Evolutionary conservation across 164 flowering plant species (phyloP).

Genomic region (Saururus chinensis): DNA sequence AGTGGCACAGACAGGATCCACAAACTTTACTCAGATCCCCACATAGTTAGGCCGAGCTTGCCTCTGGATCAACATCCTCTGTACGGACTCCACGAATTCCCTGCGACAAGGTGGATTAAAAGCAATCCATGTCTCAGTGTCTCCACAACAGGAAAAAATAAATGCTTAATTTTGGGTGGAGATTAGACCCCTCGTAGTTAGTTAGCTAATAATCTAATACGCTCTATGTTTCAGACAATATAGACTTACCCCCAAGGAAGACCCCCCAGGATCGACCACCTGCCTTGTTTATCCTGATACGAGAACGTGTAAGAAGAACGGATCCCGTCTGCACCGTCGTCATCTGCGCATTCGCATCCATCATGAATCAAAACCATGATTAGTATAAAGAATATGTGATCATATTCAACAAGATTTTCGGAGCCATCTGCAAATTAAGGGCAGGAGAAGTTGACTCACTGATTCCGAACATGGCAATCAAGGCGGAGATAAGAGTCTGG

Average conservation of each 20-base stretch:
- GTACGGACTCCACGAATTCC: conserved; percentile 2
- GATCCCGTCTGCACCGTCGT: background rate
- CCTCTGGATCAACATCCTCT: conserved; percentile 4
- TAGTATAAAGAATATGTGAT: too few relatives aligned
- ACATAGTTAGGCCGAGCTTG: background rate
- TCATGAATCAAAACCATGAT: too few relatives aligned
- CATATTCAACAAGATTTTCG: too few relatives aligned
- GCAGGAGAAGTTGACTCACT: conserved; percentile 18
- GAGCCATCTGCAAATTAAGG: too few relatives aligned
- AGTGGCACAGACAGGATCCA: background rate
- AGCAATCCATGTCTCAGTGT: too few relatives aligned
- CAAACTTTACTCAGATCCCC: background rate
- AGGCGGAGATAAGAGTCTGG: conserved; percentile 20
- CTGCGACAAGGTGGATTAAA: background rate
- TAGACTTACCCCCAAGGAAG: conserved; percentile 48
- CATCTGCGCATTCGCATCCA: too few relatives aligned
- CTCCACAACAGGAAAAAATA: too few relatives aligned
- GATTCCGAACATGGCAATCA: conserved; percentile 38
- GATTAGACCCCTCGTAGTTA: too few relatives aligned
- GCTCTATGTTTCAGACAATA: too few relatives aligned
- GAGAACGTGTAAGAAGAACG: conserved; percentile 22
- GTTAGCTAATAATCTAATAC: too few relatives aligned
- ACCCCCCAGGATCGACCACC: conserved; percentile 23
- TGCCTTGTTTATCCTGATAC: conserved; percentile 57
- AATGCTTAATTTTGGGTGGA: too few relatives aligned